A percentile compares a stretch with the other conserved stretches of the same genome.
These are phyloP conservation scores for Letharia lupina DNA, from an alignment of 495 filamentous ascomycete genomes.

Conservation along the genomic window DNA sequence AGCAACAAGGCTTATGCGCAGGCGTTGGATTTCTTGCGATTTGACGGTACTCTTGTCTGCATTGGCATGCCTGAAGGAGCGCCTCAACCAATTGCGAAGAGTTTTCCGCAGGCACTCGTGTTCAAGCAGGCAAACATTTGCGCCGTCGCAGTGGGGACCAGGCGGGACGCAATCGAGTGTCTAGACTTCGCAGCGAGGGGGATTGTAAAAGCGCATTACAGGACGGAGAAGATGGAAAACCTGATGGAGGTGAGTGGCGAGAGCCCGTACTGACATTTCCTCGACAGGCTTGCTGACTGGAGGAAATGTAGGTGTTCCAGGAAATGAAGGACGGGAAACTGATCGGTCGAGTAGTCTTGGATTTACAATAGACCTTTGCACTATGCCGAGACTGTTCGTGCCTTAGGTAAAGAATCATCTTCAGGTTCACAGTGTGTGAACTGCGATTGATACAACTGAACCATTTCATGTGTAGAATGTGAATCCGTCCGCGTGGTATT, in stretches of 20 bases:
- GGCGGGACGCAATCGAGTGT: constrained; percentile 57
- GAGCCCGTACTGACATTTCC: neutral
- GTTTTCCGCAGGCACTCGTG: constrained; percentile 45
- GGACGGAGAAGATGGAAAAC: constrained; percentile 52
- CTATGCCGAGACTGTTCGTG: neutral
- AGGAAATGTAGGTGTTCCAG: constrained; percentile 36
- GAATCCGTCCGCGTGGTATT: neutral
- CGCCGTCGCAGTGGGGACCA: constrained; percentile 55
- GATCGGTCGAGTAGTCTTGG: constrained; percentile 52
- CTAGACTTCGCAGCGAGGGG: constrained; percentile 56
- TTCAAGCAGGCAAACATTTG: constrained; percentile 47
- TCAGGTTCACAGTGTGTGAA: neutral
- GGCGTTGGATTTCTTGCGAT: constrained; percentile 49
- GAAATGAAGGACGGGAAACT: constrained; percentile 50
- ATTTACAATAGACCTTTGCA: constrained; percentile 35
- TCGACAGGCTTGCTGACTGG: neutral
- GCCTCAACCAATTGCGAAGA: constrained; percentile 47
- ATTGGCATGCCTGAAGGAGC: constrained; percentile 61
- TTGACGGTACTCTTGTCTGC: constrained; percentile 56
- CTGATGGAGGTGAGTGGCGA: constrained; percentile 41
- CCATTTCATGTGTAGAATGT: neutral
- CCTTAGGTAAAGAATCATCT: neutral
- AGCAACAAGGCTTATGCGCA: constrained; percentile 58
- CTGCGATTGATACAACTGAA: neutral
- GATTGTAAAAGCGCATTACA: constrained; percentile 51